Evolutionary conservation across 345 rosid genomes (phyloP), one percentile per base, ranked within the genome.

Genomic region (Balakata baccata): DNA sequence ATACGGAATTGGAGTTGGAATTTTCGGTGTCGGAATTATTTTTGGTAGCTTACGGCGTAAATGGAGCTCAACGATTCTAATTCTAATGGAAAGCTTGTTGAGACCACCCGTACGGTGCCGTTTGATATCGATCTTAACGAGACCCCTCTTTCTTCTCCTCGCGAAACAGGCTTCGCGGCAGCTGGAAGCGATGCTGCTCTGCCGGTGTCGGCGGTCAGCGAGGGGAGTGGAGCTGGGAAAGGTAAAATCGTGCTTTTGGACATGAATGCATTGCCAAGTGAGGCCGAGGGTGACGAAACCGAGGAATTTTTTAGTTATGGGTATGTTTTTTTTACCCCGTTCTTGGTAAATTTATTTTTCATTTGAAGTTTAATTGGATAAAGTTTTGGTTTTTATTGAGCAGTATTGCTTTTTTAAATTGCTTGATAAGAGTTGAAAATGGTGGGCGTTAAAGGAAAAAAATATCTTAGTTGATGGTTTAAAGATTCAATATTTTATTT

Each of bases 121-220:
- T 82, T 82, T 16, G 78, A 69, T 11, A 76, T 82, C 76, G 85
- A 82, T 76, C 85, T 82, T 29, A 79, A 82, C 70, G 82, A 76
- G 70, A 37, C 77, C 4, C 84, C 84, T 58, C 53, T 75, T 7
- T 64, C 62, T 45, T 81, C 84, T 57, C 84, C 84, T 18, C 68
- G 65, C 20, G 83, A 80, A 37, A 17, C 43, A 29, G 34, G 1
- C 34, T 29, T 29, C 34, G 34, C 34, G 10, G 17, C 29, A 12
- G 37, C 52, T 4, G 50, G 68, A 50, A 49, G 34, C 12, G 77
- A 22, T 47, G 62, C 9, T 29, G 38, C 23, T 69, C 53, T 29
- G 5, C 17, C 64, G 41, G 17, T 12, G 29, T 18, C 16, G 60
- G 60, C 11, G 23, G 14, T 37, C 43, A 51, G 63, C 5, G 71